phyloP scores from a whole-genome alignment of 768 basidiomycete genomes.

The Floccularia luteovirens region DNA sequence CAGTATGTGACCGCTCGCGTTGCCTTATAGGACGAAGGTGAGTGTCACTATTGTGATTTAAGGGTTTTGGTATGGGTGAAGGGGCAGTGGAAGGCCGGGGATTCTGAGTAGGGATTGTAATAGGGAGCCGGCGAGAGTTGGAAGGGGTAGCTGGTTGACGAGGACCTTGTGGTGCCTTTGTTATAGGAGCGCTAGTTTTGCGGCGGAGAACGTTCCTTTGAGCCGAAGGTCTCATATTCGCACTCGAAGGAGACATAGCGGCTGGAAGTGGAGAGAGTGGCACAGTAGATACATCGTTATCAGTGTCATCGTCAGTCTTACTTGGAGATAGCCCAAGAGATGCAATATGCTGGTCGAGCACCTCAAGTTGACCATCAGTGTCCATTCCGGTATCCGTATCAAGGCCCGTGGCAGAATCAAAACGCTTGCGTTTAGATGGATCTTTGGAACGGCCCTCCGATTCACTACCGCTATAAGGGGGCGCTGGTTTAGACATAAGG shows the following conservation, averaged over 20 bases:
- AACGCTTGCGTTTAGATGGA: no score
- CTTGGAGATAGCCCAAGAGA: no score
- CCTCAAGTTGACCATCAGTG: no score
- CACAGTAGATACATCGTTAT: background rate
- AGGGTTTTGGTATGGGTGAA: background rate
- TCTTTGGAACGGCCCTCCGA: background rate
- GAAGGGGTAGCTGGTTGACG: background rate
- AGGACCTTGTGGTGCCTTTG: background rate
- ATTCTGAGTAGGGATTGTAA: background rate
- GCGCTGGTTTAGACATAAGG: conserved; percentile 23
- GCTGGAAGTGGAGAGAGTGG: background rate
- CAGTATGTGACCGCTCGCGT: background rate
- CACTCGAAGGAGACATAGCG: background rate
- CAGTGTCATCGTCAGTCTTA: no score
- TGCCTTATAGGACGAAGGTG: background rate
- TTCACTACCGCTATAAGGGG: conserved; percentile 10
- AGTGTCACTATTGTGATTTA: background rate
- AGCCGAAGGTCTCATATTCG: no score
- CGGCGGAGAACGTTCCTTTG: background rate
- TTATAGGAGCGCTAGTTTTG: background rate
- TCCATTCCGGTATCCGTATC: background rate
- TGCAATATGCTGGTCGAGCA: background rate
- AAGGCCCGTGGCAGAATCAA: no score
- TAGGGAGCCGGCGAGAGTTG: background rate
- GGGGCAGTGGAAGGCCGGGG: background rate